Conservation (phyloP, 2,329 filamentous ascomycete species). For the Alternaria conjuncta region DNA sequence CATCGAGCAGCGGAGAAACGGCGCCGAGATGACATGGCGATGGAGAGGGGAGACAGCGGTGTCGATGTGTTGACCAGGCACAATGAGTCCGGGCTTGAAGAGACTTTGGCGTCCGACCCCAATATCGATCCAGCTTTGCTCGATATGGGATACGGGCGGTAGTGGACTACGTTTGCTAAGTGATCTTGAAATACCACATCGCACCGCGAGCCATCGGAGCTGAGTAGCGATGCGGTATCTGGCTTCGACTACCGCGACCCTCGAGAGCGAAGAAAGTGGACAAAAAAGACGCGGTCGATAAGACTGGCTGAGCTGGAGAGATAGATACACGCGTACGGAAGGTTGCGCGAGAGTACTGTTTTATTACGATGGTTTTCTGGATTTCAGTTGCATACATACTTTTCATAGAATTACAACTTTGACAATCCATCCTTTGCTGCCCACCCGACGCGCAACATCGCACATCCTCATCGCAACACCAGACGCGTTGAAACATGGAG, state of each 20-base stretch:
- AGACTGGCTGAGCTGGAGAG: not conserved
- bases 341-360: not conserved
- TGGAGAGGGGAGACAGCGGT: not conserved
- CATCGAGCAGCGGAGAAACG: not conserved
- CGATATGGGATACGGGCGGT: not conserved
- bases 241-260: not conserved
- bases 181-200: not conserved
- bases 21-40: not conserved
- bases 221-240: not conserved
- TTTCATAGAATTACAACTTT: not conserved
- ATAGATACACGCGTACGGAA: not conserved
- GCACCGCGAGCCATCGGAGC: not conserved
- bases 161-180: not conserved
- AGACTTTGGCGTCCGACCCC: not conserved
- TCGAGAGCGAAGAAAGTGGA: not conserved
- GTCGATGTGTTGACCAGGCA: not conserved
- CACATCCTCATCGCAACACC: not conserved
- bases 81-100: not conserved
- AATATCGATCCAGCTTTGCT: not conserved
- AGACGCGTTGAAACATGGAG: not conserved
- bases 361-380: not conserved
- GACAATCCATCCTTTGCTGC: not conserved
- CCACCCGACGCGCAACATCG: too few species aligned
- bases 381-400: not conserved
- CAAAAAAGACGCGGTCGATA: not conserved